Base-by-base conservation (phyloP, 2,329 filamentous ascomycete genomes). In the Epichloe bromicola region DNA sequence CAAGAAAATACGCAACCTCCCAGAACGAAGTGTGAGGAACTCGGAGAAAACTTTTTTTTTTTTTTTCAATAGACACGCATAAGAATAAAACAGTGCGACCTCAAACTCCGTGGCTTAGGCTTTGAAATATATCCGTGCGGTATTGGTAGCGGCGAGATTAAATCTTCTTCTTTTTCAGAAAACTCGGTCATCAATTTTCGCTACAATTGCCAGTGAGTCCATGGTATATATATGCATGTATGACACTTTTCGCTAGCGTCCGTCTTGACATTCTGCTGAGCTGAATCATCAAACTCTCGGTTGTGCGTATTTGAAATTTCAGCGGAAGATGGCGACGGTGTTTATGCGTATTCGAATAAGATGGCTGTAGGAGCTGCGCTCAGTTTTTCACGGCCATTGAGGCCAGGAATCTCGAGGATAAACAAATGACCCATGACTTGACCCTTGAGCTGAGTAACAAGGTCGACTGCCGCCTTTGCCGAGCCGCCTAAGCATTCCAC, bases 391-490 rank as follows among this genome's bases (percentile, higher is more conserved):
- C 88, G 82, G 59, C 93, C 93, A 66, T 95, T 88, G 59, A 98
- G 81, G 70, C 93, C 91, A 61, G 89, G 85, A 57, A 98, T 85
- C 70, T 97, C 91, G 66, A 97, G 86, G 62, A 98, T 87, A 75
- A 98, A 98, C 56, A 96, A 74, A 71, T 87, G 97, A 60, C 88
- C 91, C 53, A 95, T 70, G 45, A 97, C 75, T n/a, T 80, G 75
- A 58, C 90, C 93, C 59, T 89, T 88, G 57, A 94, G 80, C 70
- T 94, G 82, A 67, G 83, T 77, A 60, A 97, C 87, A 53, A 98
- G 84, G 55, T 87, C 79, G 56, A 87, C 89, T 19, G 89, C 91
- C 54, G 91, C 93, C 57, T 81, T 80, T 51, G 93, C 93, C 57
- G 89, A 95, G 60, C 93, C 93, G 70, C 91, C 91, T 95, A 20